Evolutionary conservation across 768 basidiomycete genomes (phyloP), one percentile per base, ranked within the genome.

Genomic region (Suillus cothurnatus): DNA sequence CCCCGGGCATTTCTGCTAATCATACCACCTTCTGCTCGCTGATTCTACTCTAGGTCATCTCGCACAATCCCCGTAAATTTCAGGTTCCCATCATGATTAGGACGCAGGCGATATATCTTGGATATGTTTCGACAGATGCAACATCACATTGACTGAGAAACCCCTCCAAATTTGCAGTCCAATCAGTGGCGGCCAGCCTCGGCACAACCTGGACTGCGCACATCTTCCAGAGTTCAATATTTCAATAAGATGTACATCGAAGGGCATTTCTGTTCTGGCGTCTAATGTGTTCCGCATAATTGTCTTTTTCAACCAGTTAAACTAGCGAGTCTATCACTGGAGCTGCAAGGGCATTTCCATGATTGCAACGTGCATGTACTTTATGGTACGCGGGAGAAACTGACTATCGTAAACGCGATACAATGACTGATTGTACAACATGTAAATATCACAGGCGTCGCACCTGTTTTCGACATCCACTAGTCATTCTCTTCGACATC

Each of bases 401-500:
- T 17, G 50, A 26, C 49, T 26, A 41, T 36, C 28, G 31, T 14
- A n/a, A 47, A 50, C 11, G 47, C 6, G 6, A 19, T 38, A 61
- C 23, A 53, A 26, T 47, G 5, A 61, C 61, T 60, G 3, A 53
- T 19, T 17, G 9, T 41, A 38, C 56, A 69, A 19, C 17, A 34
- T 12, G 23, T 26, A 49, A 58, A 36, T 39, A 34, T 55, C 12
- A n/a, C 21, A 55, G 31, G 31, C 6, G 21, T 55, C 19, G 5
- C 31, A 21, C 21, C 50, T 55, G 11, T 55, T 21, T 11, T 55
- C 11, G 31, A 21, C 31, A 21, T 6, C 64, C 31, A 65, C 66
- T 65, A 67, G 11, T 71, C 70, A 0, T 71, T 66, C 1, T 70
- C 69, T 7, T 63, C 63, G 8, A 61, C 65, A 55, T 67, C 73